phyloP scores from a whole-genome alignment of 1,284 basidiomycete species.

The Xanthoconium separans region DNA sequence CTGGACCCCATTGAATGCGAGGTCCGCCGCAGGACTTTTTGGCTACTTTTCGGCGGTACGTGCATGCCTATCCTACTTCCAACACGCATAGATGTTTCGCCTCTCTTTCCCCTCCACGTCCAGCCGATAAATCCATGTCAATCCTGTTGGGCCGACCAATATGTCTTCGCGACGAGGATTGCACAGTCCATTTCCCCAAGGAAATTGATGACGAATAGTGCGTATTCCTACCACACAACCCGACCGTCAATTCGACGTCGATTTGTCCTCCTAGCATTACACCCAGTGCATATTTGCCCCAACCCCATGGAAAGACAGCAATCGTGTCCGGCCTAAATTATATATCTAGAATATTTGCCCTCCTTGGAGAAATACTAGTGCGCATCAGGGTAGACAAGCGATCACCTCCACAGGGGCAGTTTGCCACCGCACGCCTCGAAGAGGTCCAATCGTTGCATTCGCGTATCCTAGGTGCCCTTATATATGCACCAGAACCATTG shows the following conservation, averaged over 20 bases:
- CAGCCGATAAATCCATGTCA: constrained; percentile 87
- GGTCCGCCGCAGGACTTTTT: constrained; percentile 78
- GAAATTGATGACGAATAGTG: constrained; percentile 86
- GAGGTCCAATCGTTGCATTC: constrained; percentile 75
- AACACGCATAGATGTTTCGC: not conserved
- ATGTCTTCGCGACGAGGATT: constrained; percentile 82
- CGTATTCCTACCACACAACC: constrained; percentile 34
- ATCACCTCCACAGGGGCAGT: constrained; percentile 78
- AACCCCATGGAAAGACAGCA: constrained; percentile 80
- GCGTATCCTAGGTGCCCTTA: constrained; percentile 67
- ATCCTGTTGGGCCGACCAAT: constrained; percentile 79
- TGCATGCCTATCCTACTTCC: constrained; percentile 12
- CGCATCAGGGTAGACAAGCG: constrained; percentile 82
- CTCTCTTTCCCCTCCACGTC: not conserved
- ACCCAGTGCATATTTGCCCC: constrained; percentile 72
- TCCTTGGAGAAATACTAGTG: constrained; percentile 80
- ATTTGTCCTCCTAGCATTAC: constrained; percentile 59
- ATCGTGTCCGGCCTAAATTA: constrained; percentile 85
- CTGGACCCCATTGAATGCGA: constrained; percentile 85
- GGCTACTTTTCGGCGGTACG: constrained; percentile 81
- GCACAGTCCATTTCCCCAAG: constrained; percentile 81
- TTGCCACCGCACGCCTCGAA: constrained; percentile 76
- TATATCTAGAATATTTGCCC: constrained; percentile 79
- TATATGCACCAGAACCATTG: constrained; percentile 69
- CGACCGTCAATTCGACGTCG: constrained; percentile 36